phyloP scores from a whole-genome alignment of 139 green algal genomes.

The Penium margaritaceum region DNA sequence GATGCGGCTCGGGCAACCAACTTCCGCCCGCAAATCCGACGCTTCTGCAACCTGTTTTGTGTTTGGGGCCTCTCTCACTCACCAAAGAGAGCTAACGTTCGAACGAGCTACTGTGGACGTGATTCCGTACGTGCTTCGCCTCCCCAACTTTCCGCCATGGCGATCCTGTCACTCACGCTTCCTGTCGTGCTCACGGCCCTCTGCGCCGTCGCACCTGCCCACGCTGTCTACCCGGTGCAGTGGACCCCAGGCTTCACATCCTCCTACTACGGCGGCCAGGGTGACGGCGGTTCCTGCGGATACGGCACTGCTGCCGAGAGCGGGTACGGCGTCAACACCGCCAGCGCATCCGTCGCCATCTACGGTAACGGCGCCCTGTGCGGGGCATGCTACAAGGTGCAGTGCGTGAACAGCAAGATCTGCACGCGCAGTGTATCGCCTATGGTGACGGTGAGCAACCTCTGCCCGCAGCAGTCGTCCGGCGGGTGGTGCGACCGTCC shows the following conservation, averaged over 20 bases:
- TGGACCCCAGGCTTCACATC: conserved; percentile 1
- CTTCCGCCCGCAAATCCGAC: too few species aligned
- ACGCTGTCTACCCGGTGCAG: too few species aligned
- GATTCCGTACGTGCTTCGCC: too few species aligned
- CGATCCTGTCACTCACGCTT: too few species aligned
- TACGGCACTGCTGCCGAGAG: not conserved
- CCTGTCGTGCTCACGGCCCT: too few species aligned
- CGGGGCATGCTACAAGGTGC: not conserved
- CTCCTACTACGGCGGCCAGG: not conserved
- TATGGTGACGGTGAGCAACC: not conserved
- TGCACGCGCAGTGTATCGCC: not conserved
- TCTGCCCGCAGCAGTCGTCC: not conserved
- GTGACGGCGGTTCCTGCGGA: not conserved
- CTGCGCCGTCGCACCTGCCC: too few species aligned
- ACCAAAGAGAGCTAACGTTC: too few species aligned
- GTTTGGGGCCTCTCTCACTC: too few species aligned
- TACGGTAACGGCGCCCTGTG: not conserved
- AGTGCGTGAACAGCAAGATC: conserved; percentile 10
- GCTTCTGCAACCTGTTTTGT: too few species aligned
- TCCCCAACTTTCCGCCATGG: too few species aligned
- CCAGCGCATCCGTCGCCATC: not conserved
- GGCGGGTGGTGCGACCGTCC: not conserved
- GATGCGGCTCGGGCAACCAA: too few species aligned
- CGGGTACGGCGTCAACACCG: not conserved
- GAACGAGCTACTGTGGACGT: too few species aligned